phyloP scores from a whole-genome alignment of 164 flowering plant genomes.

The Annona cherimola region DNA sequence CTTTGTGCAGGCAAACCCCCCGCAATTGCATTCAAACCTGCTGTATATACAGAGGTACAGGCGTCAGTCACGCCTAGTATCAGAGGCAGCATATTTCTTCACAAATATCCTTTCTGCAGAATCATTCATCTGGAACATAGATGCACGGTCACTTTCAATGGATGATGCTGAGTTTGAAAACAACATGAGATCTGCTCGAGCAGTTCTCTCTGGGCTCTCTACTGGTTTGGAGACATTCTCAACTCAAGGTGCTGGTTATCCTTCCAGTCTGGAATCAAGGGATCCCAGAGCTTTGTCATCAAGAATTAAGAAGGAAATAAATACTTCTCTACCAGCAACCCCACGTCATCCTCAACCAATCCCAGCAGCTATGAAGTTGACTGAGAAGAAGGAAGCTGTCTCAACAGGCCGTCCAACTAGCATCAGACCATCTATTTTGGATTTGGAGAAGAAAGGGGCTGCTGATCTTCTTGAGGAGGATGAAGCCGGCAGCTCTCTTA shows the following conservation, averaged over 20 bases:
- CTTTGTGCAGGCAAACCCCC: constrained; percentile 83
- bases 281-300: constrained; percentile 26
- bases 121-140: constrained; percentile 75
- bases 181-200: constrained; percentile 81
- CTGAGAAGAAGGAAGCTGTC: constrained; percentile 18
- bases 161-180: constrained; percentile 74
- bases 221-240: constrained; percentile 20
- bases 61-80: constrained; percentile 66
- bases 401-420: constrained; percentile 10
- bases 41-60: constrained; percentile 86
- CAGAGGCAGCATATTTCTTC: constrained; percentile 86
- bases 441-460: constrained; percentile 80
- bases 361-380: constrained; percentile 27
- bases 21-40: constrained; percentile 89
- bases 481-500: constrained; percentile 31
- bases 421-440: constrained; percentile 56
- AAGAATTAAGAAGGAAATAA: constrained; percentile 20
- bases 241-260: constrained; percentile 20
- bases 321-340: constrained; percentile 8
- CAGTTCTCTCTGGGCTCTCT: constrained; percentile 62
- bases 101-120: constrained; percentile 93
- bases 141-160: constrained; percentile 86
- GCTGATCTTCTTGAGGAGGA: constrained; percentile 62
- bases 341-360: constrained; percentile 10
- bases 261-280: constrained; percentile 22